Base-by-base conservation (phyloP, 352 stramenopile genomes). In the Phytophthora lateralis region DNA sequence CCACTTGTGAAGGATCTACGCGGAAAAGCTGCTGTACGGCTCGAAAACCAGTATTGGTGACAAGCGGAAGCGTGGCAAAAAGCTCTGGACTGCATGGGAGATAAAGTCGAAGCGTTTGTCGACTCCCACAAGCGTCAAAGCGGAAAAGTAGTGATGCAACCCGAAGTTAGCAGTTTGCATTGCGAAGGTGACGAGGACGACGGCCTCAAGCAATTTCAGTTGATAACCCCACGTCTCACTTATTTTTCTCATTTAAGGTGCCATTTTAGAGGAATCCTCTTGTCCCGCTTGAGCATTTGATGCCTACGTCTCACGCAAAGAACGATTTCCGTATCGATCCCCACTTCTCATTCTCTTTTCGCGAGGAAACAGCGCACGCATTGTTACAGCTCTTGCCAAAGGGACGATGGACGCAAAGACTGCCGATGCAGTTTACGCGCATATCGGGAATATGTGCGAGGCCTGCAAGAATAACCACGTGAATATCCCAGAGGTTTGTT, bases 21-120 rank as follows among this genome's bases (percentile, higher is more conserved):
- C n/a, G n/a, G n/a, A n/a, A n/a, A n/a, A n/a, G n/a, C n/a, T n/a
- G n/a, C n/a, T n/a, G n/a, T n/a, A n/a, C n/a, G n/a, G n/a, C n/a
- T n/a, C n/a, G n/a, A n/a, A n/a, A n/a, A n/a, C n/a, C n/a, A n/a
- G n/a, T n/a, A n/a, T n/a, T 70, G 34, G 66, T 86, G 54, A 82
- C 50, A 42, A 74, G 61, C 35, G 63, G 70, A 5, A 37, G 8
- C 37, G 64, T 85, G 6, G 76, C 71, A 2, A 76, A n/a, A 71
- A 56, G 72, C 69, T 39, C 55, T 86, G 6, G 67, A 44, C 5
- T 65, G 82, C 53, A 61, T 86, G 15, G 76, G 76, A 21, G 55
- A 76, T 56, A 82, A 80, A 51, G 75, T 86, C 2, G 79, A 62
- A 1, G 15, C 21, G n/a, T 80, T 78, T 47, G 76, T 88, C 50